Conservation (phyloP, 2,329 filamentous ascomycete species). For the Verticillium albo-atrum region DNA sequence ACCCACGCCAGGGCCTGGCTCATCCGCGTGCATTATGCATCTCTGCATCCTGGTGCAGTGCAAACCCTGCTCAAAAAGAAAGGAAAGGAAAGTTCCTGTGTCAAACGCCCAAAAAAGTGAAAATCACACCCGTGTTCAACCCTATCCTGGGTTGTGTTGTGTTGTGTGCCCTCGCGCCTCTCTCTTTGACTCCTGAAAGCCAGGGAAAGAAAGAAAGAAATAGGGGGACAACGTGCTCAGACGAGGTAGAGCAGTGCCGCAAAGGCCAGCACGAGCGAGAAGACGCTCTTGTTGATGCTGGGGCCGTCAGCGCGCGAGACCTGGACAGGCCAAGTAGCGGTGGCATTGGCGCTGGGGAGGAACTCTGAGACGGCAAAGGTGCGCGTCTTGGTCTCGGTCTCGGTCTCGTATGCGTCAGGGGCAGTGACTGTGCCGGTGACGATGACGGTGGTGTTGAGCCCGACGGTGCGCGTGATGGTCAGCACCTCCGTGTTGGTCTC, state of each 20-base stretch:
- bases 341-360: constrained; percentile 15
- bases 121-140: too few relatives aligned
- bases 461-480: constrained; percentile 20
- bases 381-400: constrained; percentile 16
- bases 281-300: constrained; percentile 25
- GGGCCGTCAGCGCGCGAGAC: constrained; percentile 25
- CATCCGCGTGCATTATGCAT: too few relatives aligned
- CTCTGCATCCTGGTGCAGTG: too few relatives aligned
- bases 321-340: constrained; percentile 18
- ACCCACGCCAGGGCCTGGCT: background rate
- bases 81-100: too few relatives aligned
- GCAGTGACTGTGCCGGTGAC: background rate
- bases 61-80: too few relatives aligned
- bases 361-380: constrained; percentile 1
- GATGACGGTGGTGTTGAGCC: constrained; percentile 7
- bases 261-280: constrained; percentile 30
- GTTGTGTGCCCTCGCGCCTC: too few relatives aligned
- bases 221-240: background rate
- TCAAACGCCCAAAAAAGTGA: too few relatives aligned
- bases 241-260: constrained; percentile 24
- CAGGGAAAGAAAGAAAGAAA: background rate
- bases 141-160: too few relatives aligned
- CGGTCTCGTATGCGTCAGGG: constrained; percentile 17
- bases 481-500: constrained; percentile 23
- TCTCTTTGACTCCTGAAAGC: too few relatives aligned